Conservation (phyloP, 306 rosid genomes). For the Clitoria ternatea region DNA sequence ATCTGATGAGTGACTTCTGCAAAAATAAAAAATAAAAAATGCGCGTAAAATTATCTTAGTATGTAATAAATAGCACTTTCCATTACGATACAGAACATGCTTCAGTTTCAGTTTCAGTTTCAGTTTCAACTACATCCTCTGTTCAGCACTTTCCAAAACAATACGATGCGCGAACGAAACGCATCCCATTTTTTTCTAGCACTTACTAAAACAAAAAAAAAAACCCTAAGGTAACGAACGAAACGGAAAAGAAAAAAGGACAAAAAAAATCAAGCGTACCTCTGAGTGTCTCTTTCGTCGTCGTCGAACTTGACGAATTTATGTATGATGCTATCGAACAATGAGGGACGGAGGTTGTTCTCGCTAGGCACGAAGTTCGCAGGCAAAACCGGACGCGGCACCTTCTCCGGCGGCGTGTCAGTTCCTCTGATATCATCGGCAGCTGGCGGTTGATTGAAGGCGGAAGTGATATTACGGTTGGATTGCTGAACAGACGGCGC, state of each 20-base stretch:
- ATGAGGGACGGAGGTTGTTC: constrained; percentile 35
- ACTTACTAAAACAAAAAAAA: neutral
- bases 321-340: constrained; percentile 79
- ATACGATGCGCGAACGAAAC: neutral
- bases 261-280: constrained; percentile 31
- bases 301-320: constrained; percentile 65
- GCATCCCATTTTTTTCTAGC: neutral
- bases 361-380: constrained; percentile 25
- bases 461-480: neutral
- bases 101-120: neutral
- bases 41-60: neutral
- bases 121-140: neutral
- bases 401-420: constrained; percentile 96
- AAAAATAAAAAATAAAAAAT: constrained; percentile 12
- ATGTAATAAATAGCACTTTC: neutral
- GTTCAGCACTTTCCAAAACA: neutral
- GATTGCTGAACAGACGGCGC: constrained; percentile 21
- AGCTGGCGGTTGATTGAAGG: constrained; percentile 21
- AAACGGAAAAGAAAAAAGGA: neutral
- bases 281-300: constrained; percentile 27
- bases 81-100: neutral
- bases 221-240: constrained; percentile 25
- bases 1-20: constrained; percentile 43
- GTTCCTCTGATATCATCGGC: constrained; percentile 70
- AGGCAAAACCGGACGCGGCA: constrained; percentile 62